Percentiles rank a stretch among this genome's conserved stretches.
Evolutionary conservation across 306 rosid species (phyloP).

Genomic region (Lablab purpureus): DNA sequence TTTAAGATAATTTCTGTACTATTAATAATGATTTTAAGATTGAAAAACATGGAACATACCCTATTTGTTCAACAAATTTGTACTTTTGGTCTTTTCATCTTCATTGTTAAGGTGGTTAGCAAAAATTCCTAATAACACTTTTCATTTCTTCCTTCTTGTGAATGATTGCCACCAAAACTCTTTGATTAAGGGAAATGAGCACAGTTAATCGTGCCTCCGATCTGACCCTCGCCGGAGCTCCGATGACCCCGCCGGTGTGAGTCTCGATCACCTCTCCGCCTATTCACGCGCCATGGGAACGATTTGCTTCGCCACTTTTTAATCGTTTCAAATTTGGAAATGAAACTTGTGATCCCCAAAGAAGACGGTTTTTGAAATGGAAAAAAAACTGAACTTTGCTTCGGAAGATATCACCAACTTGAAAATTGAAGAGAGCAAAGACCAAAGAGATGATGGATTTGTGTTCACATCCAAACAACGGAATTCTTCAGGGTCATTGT

Average conservation of each 20-base stretch:
- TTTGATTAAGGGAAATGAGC: background rate
- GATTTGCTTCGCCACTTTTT: background rate
- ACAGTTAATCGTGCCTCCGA: background rate
- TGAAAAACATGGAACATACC: background rate
- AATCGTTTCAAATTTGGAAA: background rate
- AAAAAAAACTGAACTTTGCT: background rate
- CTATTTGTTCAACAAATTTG: background rate
- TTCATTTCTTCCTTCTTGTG: background rate
- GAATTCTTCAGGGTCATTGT: slow-evolving; percentile 1
- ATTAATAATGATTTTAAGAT: background rate
- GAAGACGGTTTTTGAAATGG: slow-evolving; percentile 24
- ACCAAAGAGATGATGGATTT: slow-evolving; percentile 1
- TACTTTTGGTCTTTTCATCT: background rate
- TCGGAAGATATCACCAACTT: background rate
- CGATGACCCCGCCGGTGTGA: background rate
- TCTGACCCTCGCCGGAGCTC: slow-evolving; percentile 17
- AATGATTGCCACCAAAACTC: background rate
- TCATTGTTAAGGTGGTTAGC: background rate
- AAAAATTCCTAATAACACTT: background rate
- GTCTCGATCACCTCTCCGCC: background rate
- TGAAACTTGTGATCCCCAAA: slow-evolving; percentile 1
- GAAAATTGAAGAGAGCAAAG: slow-evolving; percentile 16
- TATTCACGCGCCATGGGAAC: background rate
- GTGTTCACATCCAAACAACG: slow-evolving; percentile 2
- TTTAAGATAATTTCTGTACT: too few relatives aligned